Conservation (phyloP, 176 grass and related monocot species). For the Alloteropsis semialata region DNA sequence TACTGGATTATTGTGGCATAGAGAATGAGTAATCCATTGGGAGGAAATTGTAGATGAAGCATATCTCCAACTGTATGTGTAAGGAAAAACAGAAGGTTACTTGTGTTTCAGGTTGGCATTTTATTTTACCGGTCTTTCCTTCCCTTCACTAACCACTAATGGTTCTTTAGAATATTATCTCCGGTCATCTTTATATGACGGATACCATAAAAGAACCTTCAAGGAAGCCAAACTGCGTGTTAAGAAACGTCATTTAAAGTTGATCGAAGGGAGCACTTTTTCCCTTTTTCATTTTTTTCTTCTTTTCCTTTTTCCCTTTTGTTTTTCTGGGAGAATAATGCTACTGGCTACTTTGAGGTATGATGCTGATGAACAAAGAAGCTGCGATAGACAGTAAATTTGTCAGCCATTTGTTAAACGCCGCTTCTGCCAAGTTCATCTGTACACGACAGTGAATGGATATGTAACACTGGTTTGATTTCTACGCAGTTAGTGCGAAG, state of each 20-base stretch:
- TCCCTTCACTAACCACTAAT: neutral
- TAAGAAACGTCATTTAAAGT: too few relatives aligned
- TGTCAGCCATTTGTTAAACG: too few relatives aligned
- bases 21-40: constrained; percentile 7
- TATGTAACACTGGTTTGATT: too few relatives aligned
- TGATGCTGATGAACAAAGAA: neutral
- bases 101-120: neutral
- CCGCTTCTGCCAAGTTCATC: too few relatives aligned
- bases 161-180: too few relatives aligned
- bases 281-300: too few relatives aligned
- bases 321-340: neutral
- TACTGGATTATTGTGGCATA: constrained; percentile 25
- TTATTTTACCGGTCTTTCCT: neutral
- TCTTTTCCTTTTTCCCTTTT: neutral
- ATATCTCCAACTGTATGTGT: constrained; percentile 34
- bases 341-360: neutral
- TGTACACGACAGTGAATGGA: too few relatives aligned
- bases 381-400: too few relatives aligned
- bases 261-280: too few relatives aligned
- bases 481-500: too few relatives aligned
- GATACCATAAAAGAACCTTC: neutral
- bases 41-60: constrained; percentile 24
- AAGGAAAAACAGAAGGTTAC: neutral
- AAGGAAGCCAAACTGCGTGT: neutral
- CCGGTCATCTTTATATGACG: too few relatives aligned